Percentiles rank a stretch among this genome's conserved stretches.
Conservation (phyloP, 192 early-diverging fungal genomes). For the Gamsiella multidivaricata region DNA sequence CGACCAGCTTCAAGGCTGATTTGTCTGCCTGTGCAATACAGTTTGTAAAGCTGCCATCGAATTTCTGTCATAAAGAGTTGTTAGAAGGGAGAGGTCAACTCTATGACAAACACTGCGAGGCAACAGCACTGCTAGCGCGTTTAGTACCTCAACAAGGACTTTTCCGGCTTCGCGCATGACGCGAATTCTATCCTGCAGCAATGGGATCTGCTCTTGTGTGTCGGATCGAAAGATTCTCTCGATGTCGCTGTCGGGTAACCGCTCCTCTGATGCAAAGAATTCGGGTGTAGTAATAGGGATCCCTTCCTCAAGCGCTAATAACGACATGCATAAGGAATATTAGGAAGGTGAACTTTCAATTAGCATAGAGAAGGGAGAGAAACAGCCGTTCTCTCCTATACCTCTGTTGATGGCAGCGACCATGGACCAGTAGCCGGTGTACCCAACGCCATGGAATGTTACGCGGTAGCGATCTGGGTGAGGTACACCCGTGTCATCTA, state of each 20-base stretch:
- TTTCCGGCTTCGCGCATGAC: conserved; percentile 76
- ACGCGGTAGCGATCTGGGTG: conserved; percentile 70
- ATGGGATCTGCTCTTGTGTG: conserved; percentile 67
- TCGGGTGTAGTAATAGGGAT: conserved; percentile 69
- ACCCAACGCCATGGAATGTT: conserved; percentile 60
- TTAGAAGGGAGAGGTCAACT: not conserved
- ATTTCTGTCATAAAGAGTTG: conserved; percentile 54
- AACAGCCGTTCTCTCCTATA: conserved; percentile 8
- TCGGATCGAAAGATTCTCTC: conserved; percentile 72
- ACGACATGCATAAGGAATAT: not conserved
- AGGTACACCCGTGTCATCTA: conserved; percentile 51
- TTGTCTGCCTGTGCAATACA: conserved; percentile 60
- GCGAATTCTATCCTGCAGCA: conserved; percentile 68
- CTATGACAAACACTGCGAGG: too few relatives aligned
- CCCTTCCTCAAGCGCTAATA: conserved; percentile 64
- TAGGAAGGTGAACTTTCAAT: not conserved
- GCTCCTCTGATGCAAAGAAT: conserved; percentile 58
- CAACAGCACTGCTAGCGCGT: too few relatives aligned
- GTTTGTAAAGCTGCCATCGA: conserved; percentile 71
- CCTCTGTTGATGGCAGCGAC: conserved; percentile 81
- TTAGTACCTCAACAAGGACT: conserved; percentile 70
- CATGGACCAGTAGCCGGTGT: conserved; percentile 87
- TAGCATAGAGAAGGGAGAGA: not conserved
- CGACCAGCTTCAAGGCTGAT: conserved; percentile 68
- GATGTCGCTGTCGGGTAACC: conserved; percentile 54